Percentiles rank a stretch among this genome's conserved stretches.
These are phyloP conservation scores for Rhodomyrtus psidioides DNA, from an alignment of 441 rosid species.

Conservation along the genomic window DNA sequence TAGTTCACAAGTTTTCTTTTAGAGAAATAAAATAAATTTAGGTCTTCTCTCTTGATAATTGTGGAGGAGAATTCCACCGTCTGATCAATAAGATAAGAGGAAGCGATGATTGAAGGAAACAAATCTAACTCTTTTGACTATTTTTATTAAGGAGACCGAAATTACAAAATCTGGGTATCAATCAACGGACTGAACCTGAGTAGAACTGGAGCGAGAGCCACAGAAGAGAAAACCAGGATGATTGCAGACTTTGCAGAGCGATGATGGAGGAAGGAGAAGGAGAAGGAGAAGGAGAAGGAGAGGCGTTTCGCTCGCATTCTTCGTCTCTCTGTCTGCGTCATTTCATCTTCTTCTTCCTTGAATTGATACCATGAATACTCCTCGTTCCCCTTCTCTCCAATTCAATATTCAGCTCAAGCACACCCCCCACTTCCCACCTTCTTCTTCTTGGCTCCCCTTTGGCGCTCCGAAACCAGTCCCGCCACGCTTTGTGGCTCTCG, in stretches of 20 bases:
- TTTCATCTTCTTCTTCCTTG: neutral
- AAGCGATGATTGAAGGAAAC: neutral
- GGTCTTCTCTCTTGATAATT: too few relatives aligned
- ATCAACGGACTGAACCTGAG: too few relatives aligned
- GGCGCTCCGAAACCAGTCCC: neutral
- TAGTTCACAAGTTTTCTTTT: too few relatives aligned
- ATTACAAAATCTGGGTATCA: neutral
- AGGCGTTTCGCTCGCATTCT: too few relatives aligned
- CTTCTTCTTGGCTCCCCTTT: neutral
- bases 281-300: neutral
- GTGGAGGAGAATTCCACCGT: too few relatives aligned
- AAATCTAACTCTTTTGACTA: neutral
- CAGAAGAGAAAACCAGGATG: neutral
- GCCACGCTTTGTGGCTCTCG: neutral
- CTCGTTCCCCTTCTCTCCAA: neutral
- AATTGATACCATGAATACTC: neutral
- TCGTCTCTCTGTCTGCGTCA: neutral
- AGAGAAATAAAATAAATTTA: too few relatives aligned
- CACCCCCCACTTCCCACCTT: neutral
- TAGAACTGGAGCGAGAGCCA: too few relatives aligned
- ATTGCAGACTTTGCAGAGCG: neutral
- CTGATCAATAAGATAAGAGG: too few relatives aligned
- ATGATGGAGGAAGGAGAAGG: neutral
- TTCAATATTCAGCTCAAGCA: neutral
- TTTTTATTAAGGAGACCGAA: neutral